Evolutionary conservation across 2,329 filamentous ascomycete genomes (phyloP), one percentile per base, ranked within the genome.

Genomic region (Aspergillus cejpii): DNA sequence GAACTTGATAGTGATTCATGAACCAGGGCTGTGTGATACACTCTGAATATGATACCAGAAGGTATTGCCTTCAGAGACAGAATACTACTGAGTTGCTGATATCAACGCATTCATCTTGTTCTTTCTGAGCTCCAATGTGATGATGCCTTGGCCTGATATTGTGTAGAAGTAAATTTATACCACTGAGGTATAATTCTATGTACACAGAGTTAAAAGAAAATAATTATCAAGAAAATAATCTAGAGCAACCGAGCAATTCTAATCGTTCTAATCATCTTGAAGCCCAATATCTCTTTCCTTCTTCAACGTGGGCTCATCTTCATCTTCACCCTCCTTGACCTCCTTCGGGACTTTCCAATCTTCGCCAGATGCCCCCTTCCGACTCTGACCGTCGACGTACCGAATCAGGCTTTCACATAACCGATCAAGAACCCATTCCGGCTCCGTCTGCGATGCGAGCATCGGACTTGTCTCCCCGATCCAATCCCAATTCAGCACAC

Each of bases 401-500:
- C 74, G 64, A 8, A 74, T 64, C 57, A 87, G 60, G 58, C 80
- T 84, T 62, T 84, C 81, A 57, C 79, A 81, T 10, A 86, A 63
- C 26, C 80, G 71, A 59, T 83, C 77, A 2, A 87, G 65, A 44
- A 86, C 67, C 77, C 83, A 86, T 60, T 85, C 80, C 0, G 80
- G 73, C 64, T 87, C 83, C 5, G 70, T 75, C 49, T 78, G 66
- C 37, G 76, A 74, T 3, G 78, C 76, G 56, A 85, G 67, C 75
- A 87, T 78, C 0, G 83, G 83, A 55, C 80, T 83, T 45, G 79
- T 73, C 52, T 84, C 76, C 0, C 82, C 81, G 43, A 87, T 79
- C 83, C 83, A 87, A 57, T 86, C 83, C 82, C 83, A 85, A 26
- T 83, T 76, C 1, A 84, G 68, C 14, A 82, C 56, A 0, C 77